Evolutionary conservation across 2,329 filamentous ascomycete genomes (phyloP).

Genomic region (Fusarium xyrophilum): DNA sequence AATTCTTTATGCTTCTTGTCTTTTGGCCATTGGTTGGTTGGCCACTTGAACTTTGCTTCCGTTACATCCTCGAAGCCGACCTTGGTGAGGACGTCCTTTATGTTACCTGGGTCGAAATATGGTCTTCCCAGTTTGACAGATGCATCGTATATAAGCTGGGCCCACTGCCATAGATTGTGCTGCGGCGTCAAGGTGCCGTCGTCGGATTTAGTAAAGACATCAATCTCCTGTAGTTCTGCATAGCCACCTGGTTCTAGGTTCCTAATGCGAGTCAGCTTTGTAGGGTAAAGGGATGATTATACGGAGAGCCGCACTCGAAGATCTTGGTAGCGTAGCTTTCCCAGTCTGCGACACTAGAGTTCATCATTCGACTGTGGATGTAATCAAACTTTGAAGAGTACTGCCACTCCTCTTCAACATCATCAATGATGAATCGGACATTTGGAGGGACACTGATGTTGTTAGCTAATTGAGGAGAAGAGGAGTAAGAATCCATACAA

Average conservation of each 20-base stretch:
- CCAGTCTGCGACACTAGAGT: conserved; percentile 8
- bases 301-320: neutral
- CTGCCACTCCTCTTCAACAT: conserved; percentile 14
- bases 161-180: conserved; percentile 1
- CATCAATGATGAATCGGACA: conserved; percentile 7
- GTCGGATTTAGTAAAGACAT: neutral
- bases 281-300: fast-evolving
- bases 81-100: neutral
- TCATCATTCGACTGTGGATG: conserved; percentile 20
- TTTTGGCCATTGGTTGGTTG: conserved; percentile 19
- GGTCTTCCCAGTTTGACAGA: conserved; percentile 9
- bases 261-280: neutral
- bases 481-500: neutral
- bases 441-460: neutral
- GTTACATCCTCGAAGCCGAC: conserved; percentile 9
- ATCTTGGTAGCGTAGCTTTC: conserved; percentile 1
- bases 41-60: conserved; percentile 12
- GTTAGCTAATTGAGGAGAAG: neutral
- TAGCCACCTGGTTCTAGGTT: conserved; percentile 17
- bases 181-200: neutral
- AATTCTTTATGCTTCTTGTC: conserved; percentile 22
- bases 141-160: conserved; percentile 2
- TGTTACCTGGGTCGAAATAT: neutral
- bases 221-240: conserved; percentile 9
- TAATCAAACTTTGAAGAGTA: conserved; percentile 12